These are phyloP conservation scores for Eustoma russellianum DNA, from an alignment of 257 asterid species.

Conservation along the genomic window DNA sequence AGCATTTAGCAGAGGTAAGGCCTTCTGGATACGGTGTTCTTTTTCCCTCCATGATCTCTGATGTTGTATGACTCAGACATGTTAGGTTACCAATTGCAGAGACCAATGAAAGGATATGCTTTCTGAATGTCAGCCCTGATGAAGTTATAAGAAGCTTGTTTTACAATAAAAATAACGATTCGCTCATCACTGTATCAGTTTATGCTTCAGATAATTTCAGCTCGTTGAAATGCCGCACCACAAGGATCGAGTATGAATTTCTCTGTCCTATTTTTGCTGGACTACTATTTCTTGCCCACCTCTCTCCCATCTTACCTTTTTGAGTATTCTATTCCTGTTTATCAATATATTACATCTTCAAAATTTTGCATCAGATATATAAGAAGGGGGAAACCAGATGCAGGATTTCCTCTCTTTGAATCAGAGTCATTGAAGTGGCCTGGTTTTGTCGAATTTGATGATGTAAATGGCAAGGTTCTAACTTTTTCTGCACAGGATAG, in stretches of 20 bases:
- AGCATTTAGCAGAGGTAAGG: slow-evolving; percentile 91
- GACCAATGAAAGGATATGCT: slow-evolving; percentile 89
- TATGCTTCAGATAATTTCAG: slow-evolving; percentile 96
- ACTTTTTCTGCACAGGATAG: slow-evolving; percentile 93
- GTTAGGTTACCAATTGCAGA: slow-evolving; percentile 45
- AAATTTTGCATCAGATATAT: slow-evolving; percentile 46
- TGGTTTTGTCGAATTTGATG: slow-evolving; percentile 98
- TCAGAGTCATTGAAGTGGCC: slow-evolving; percentile 99
- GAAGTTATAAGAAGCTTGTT: slow-evolving; percentile 97
- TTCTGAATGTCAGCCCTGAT: slow-evolving; percentile 86
- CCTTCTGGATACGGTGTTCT: background rate
- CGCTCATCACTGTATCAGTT: slow-evolving; percentile 95
- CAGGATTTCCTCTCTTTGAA: slow-evolving; percentile 91
- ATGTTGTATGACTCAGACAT: slow-evolving; percentile 11
- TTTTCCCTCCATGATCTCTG: background rate
- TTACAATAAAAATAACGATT: slow-evolving; percentile 95
- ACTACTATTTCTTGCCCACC: background rate
- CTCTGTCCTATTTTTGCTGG: slow-evolving; percentile 7
- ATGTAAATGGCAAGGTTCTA: slow-evolving; percentile 95
- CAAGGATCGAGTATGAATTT: slow-evolving; percentile 79
- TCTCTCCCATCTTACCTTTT: background rate
- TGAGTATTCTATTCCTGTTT: background rate
- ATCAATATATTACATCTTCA: background rate
- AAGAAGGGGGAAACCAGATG: slow-evolving; percentile 92
- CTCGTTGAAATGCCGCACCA: slow-evolving; percentile 92